Evolutionary conservation across 2,329 filamentous ascomycete genomes (phyloP).

Genomic region (Kalmusia sp.): DNA sequence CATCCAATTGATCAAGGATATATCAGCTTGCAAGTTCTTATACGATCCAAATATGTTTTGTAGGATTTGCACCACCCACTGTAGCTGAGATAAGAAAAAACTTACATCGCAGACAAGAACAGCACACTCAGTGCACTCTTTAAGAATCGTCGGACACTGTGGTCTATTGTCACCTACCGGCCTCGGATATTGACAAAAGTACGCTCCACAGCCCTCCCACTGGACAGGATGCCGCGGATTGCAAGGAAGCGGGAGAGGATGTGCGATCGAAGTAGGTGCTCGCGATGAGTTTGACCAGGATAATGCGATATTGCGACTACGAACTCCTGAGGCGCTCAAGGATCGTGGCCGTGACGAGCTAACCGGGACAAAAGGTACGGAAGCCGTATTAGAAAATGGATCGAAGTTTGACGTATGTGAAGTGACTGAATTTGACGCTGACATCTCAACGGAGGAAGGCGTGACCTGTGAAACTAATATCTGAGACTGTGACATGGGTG

Average conservation of each 20-base stretch:
- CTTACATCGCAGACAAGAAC: constrained; percentile 52
- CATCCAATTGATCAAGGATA: not conserved
- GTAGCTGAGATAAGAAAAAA: constrained; percentile 8
- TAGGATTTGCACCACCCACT: no score
- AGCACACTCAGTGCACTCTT: constrained; percentile 48
- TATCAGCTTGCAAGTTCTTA: no score
- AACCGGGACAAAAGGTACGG: constrained; percentile 39
- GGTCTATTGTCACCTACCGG: constrained; percentile 48
- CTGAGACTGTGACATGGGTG: constrained; percentile 45
- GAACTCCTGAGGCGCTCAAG: constrained; percentile 45
- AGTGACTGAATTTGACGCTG: constrained; percentile 33
- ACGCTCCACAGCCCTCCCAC: constrained; percentile 52
- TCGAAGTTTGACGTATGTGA: constrained; percentile 32
- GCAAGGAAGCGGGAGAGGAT: constrained; percentile 47
- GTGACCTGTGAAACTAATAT: constrained; percentile 33
- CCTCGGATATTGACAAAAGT: constrained; percentile 49
- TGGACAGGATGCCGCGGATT: constrained; percentile 51
- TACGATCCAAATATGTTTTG: no score
- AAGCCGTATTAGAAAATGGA: constrained; percentile 28
- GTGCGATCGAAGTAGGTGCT: constrained; percentile 35
- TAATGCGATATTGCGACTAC: constrained; percentile 37
- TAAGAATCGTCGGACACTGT: constrained; percentile 44
- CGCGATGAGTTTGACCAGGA: constrained; percentile 37
- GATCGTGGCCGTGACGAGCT: constrained; percentile 46
- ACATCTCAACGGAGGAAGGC: constrained; percentile 36